A percentile compares a stretch with the other conserved stretches of the same genome.
Evolutionary conservation across 2,329 filamentous ascomycete species (phyloP).

Genomic region (Saccharata proteae): DNA sequence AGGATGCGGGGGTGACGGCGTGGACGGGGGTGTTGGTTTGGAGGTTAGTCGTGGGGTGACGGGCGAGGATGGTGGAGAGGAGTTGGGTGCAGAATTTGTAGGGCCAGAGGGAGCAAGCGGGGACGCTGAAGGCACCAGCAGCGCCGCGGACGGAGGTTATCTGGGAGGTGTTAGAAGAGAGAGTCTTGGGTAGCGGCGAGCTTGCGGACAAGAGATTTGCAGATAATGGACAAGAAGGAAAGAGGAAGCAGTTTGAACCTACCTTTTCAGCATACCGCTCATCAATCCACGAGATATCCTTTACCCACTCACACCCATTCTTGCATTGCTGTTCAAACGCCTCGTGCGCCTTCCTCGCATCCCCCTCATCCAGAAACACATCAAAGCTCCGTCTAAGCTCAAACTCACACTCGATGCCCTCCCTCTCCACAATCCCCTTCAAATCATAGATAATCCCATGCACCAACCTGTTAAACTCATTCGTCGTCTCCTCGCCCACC

Average conservation of each 20-base stretch:
- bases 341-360: neutral
- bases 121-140: slow-evolving; percentile 3
- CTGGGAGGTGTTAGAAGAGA: too few relatives aligned
- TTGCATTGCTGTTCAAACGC: too few relatives aligned
- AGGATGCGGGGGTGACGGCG: neutral
- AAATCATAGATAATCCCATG: slow-evolving; percentile 5
- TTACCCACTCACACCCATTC: too few relatives aligned
- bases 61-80: neutral
- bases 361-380: slow-evolving; percentile 3
- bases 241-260: too few relatives aligned
- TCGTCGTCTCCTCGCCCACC: slow-evolving; percentile 1
- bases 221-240: too few relatives aligned
- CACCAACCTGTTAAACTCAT: slow-evolving; percentile 11
- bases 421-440: slow-evolving; percentile 11
- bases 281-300: too few relatives aligned
- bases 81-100: slow-evolving; percentile 5
- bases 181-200: too few relatives aligned
- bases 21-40: slow-evolving; percentile 6
- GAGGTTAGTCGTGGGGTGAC: too few relatives aligned
- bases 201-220: too few relatives aligned
- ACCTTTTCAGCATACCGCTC: too few relatives aligned
- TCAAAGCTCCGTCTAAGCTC: slow-evolving; percentile 13
- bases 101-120: slow-evolving; percentile 5
- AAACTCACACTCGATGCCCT: slow-evolving; percentile 15
- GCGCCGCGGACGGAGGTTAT: slow-evolving; percentile 1